Percentiles rank a stretch among this genome's conserved stretches.
Evolutionary conservation across 257 asterid species (phyloP).

Genomic region (Fraxinus cuspidata): DNA sequence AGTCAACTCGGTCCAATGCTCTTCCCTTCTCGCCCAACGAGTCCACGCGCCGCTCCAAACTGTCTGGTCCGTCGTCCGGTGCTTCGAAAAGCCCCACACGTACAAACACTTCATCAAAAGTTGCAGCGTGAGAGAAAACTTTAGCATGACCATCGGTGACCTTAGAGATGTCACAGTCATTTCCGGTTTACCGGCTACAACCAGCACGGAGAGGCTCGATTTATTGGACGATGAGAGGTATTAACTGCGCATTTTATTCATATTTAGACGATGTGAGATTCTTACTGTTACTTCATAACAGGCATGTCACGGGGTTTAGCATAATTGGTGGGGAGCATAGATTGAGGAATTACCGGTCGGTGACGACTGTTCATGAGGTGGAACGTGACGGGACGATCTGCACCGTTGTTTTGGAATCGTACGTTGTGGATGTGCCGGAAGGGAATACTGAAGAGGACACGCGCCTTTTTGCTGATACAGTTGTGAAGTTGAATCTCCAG

Average conservation of each 20-base stretch:
- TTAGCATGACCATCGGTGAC: constrained; percentile 51
- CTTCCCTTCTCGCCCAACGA: constrained; percentile 75
- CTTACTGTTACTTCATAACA: neutral
- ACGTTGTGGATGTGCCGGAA: constrained; percentile 85
- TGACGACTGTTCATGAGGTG: constrained; percentile 64
- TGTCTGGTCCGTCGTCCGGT: constrained; percentile 77
- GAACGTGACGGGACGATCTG: constrained; percentile 41
- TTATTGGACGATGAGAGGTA: constrained; percentile 60
- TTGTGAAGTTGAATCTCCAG: constrained; percentile 76
- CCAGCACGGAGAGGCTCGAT: constrained; percentile 84
- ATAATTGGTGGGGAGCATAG: constrained; percentile 88
- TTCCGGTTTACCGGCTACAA: constrained; percentile 89
- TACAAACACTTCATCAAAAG: constrained; percentile 97
- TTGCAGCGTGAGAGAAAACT: constrained; percentile 59
- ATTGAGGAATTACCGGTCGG: constrained; percentile 68
- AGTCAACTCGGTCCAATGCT: constrained; percentile 65
- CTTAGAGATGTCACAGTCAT: constrained; percentile 73
- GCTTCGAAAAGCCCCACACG: constrained; percentile 74
- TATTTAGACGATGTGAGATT: neutral
- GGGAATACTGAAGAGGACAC: constrained; percentile 94
- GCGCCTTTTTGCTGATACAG: constrained; percentile 83
- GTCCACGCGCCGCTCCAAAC: constrained; percentile 64
- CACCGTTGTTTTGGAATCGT: constrained; percentile 74
- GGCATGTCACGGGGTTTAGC: constrained; percentile 82
- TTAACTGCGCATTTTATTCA: neutral